Percentiles rank a stretch among this genome's conserved stretches.
Conservation (phyloP, 345 rosid genomes). For the Raphanus sativus region DNA sequence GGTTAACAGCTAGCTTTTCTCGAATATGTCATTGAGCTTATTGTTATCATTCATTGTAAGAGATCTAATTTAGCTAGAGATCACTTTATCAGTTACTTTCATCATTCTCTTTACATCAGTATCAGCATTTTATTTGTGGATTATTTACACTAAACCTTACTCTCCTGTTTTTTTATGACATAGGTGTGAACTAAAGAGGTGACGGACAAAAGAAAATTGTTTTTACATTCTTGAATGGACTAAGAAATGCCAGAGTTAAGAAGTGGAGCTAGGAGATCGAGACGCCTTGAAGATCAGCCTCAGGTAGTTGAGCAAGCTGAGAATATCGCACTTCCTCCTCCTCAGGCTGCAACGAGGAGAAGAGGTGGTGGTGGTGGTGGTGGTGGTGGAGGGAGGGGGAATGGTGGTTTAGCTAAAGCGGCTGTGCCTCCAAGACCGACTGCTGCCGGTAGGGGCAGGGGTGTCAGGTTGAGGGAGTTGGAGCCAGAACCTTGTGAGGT, state of each 20-base stretch:
- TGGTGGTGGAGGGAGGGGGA: conserved; percentile 93
- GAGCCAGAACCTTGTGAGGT: conserved; percentile 83
- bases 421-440: conserved; percentile 62
- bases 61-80: neutral
- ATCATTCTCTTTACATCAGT: neutral
- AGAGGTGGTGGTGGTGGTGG: conserved; percentile 64
- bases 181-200: conserved; percentile 48
- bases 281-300: conserved; percentile 86
- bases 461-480: conserved; percentile 79
- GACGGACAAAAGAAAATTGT: conserved; percentile 29
- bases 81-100: neutral
- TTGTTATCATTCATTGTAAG: neutral
- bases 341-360: conserved; percentile 77
- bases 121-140: neutral
- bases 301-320: conserved; percentile 67
- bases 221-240: conserved; percentile 77
- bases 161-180: conserved; percentile 9
- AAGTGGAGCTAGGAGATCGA: conserved; percentile 96
- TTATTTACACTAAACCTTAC: neutral
- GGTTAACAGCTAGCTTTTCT: neutral
- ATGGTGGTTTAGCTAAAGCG: conserved; percentile 82
- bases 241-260: conserved; percentile 97
- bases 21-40: no score
- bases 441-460: conserved; percentile 85
- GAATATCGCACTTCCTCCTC: conserved; percentile 55